These are phyloP conservation scores for Haplosporangium gracile DNA, from an alignment of 192 early-diverging fungal species.

Conservation along the genomic window DNA sequence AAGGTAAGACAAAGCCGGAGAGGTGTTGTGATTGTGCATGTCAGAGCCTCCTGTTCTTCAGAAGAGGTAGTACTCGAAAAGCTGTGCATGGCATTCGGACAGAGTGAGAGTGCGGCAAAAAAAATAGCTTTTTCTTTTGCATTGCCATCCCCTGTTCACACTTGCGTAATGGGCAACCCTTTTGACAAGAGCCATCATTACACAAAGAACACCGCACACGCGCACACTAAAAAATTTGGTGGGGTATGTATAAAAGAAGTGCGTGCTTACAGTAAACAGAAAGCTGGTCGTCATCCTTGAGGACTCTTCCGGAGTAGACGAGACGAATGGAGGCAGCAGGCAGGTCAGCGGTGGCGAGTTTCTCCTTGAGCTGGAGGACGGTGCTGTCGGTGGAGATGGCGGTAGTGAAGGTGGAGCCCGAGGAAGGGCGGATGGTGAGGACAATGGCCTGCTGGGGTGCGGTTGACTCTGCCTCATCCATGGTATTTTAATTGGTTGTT, in stretches of 20 bases:
- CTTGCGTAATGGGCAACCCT: slow-evolving; percentile 19
- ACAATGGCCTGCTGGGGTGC: slow-evolving; percentile 50
- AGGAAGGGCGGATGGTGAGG: slow-evolving; percentile 67
- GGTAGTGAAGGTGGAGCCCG: slow-evolving; percentile 61
- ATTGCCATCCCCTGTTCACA: background rate
- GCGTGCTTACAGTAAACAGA: slow-evolving; percentile 71
- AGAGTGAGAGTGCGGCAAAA: background rate
- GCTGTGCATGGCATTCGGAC: slow-evolving; percentile 4
- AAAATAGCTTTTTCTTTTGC: background rate
- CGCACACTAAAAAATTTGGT: background rate
- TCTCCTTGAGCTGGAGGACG: slow-evolving; percentile 80
- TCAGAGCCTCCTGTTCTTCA: background rate
- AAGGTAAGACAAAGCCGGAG: slow-evolving; percentile 8
- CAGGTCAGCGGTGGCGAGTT: slow-evolving; percentile 70
- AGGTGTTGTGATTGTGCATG: background rate
- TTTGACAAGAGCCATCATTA: slow-evolving; percentile 15
- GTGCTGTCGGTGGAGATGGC: slow-evolving; percentile 67
- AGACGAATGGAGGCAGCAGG: slow-evolving; percentile 79
- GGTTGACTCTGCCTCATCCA: slow-evolving; percentile 41
- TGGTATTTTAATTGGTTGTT: background rate
- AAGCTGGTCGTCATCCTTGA: slow-evolving; percentile 92
- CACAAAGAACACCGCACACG: background rate
- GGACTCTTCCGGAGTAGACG: slow-evolving; percentile 91
- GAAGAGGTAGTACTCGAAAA: background rate
- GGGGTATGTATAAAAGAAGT: background rate